Percentiles rank a stretch among this genome's conserved stretches.
These are phyloP conservation scores for Actinomucor elegans DNA, from an alignment of 371 early-diverging fungal genomes.

Conservation along the genomic window DNA sequence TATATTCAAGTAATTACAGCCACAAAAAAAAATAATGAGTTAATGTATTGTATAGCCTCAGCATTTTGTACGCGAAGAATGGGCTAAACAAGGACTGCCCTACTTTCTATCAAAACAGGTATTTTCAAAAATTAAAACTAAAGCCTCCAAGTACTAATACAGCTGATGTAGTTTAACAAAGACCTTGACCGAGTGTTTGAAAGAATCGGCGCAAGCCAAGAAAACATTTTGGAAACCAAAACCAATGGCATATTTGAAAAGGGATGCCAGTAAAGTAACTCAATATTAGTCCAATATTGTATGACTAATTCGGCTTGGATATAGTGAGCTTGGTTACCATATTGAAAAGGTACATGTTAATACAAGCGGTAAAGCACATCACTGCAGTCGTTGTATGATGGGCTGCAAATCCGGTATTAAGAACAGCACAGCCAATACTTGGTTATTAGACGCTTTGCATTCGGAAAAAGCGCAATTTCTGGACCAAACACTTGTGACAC, in stretches of 20 bases:
- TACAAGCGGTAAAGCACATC: slow-evolving; percentile 57
- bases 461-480: slow-evolving; percentile 61
- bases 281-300: no score
- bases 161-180: slow-evolving; percentile 6
- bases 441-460: slow-evolving; percentile 64
- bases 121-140: slow-evolving; percentile 28
- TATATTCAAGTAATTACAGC: no score
- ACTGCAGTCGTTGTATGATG: slow-evolving; percentile 65
- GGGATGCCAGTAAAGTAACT: slow-evolving; percentile 43
- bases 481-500: slow-evolving; percentile 54
- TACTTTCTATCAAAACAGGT: slow-evolving; percentile 48
- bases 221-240: slow-evolving; percentile 53
- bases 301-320: no score
- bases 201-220: slow-evolving; percentile 57
- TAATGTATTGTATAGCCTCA: slow-evolving; percentile 38
- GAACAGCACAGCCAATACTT: slow-evolving; percentile 64
- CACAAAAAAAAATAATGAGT: neutral
- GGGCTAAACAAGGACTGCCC: slow-evolving; percentile 65
- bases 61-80: slow-evolving; percentile 68
- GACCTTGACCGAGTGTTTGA: slow-evolving; percentile 54
- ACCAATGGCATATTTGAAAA: slow-evolving; percentile 59
- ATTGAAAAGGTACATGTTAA: slow-evolving; percentile 65
- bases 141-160: neutral
- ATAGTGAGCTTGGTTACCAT: slow-evolving; percentile 58
- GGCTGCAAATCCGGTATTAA: slow-evolving; percentile 74